Percentiles rank a stretch among this genome's conserved stretches.
phyloP scores from a whole-genome alignment of 345 rosid species.

The Angophora floribunda region DNA sequence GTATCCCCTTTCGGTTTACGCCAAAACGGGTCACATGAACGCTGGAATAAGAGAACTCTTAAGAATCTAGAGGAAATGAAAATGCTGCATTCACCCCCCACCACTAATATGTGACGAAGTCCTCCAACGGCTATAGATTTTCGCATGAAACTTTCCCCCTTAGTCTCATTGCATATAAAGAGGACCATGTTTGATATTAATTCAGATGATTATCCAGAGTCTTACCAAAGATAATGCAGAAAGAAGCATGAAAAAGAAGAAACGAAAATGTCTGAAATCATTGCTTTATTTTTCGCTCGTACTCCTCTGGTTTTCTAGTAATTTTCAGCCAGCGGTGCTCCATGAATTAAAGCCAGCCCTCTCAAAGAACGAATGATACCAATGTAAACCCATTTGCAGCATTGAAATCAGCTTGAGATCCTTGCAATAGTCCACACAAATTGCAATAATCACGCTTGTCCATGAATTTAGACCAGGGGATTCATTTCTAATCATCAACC shows the following conservation, averaged over 20 bases:
- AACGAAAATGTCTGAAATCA: background rate
- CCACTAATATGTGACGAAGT: background rate
- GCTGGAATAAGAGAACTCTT: background rate
- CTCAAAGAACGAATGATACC: background rate
- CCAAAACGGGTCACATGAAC: background rate
- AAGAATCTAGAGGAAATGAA: background rate
- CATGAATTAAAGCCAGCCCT: background rate
- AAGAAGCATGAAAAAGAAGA: background rate
- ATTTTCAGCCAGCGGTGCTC: background rate
- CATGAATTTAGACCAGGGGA: background rate
- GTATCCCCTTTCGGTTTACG: background rate
- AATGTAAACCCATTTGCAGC: background rate
- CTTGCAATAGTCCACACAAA: background rate
- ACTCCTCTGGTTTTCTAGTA: background rate
- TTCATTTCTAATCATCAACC: background rate
- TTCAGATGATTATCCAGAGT: background rate
- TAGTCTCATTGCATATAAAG: background rate
- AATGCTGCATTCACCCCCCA: background rate
- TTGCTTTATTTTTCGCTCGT: background rate
- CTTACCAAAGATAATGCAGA: background rate
- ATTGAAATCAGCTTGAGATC: background rate
- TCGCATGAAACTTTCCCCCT: background rate
- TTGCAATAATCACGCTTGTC: background rate
- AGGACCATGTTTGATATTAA: background rate
- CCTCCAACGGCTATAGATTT: background rate